Conservation (phyloP, 495 filamentous ascomycete species). For the Stereocaulon alpinum region DNA sequence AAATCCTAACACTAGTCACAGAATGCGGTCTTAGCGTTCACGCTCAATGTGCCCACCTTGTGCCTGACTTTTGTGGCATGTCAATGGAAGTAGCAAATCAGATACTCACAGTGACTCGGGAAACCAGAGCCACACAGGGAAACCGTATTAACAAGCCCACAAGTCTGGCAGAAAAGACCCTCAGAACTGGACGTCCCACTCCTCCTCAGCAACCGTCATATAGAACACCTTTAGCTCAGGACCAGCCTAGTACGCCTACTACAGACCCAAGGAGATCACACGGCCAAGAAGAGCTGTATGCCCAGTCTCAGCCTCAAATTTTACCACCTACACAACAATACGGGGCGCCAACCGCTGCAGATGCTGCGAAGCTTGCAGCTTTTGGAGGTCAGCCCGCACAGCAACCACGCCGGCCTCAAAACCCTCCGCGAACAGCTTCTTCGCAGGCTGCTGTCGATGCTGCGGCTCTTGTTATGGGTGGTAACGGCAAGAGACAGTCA, state of each 20-base stretch:
- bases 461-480: slow-evolving; percentile 34
- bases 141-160: slow-evolving; percentile 13
- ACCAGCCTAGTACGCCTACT: slow-evolving; percentile 31
- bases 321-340: slow-evolving; percentile 29
- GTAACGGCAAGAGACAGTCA: slow-evolving; percentile 28
- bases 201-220: slow-evolving; percentile 37
- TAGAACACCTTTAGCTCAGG: slow-evolving; percentile 29
- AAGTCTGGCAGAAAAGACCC: slow-evolving; percentile 37
- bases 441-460: slow-evolving; percentile 38
- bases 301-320: slow-evolving; percentile 20
- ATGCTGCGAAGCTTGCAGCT: slow-evolving; percentile 36
- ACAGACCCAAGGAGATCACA: slow-evolving; percentile 40
- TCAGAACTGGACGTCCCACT: slow-evolving; percentile 47
- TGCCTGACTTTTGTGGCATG: slow-evolving; percentile 99
- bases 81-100: slow-evolving; percentile 95
- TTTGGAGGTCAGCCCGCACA: slow-evolving; percentile 22
- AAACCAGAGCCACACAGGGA: slow-evolving; percentile 39
- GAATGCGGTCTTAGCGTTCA: slow-evolving; percentile 92
- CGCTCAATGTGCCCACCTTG: slow-evolving; percentile 82
- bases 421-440: slow-evolving; percentile 35
- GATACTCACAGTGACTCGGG: slow-evolving; percentile 62
- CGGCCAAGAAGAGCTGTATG: slow-evolving; percentile 32
- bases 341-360: slow-evolving; percentile 28
- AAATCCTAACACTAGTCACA: slow-evolving; percentile 31
- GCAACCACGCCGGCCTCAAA: slow-evolving; percentile 33